Conservation (phyloP, 441 rosid genomes). For the Hura crepitans region DNA sequence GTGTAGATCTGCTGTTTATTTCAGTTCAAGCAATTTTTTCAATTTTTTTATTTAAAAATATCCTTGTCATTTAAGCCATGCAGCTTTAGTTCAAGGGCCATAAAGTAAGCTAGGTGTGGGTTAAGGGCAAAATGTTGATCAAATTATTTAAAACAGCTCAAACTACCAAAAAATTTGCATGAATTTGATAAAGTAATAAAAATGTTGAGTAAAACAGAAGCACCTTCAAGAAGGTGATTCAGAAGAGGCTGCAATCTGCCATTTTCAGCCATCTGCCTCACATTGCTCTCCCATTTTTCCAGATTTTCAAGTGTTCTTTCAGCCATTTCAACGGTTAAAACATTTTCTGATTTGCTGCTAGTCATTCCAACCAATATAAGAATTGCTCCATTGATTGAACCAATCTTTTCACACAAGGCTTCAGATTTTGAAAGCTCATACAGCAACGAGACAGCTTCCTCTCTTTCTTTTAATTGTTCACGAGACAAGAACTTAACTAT, state of each 20-base stretch:
- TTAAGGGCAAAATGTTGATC: background rate
- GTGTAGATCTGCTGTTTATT: background rate
- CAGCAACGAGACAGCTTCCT: constrained; percentile 84
- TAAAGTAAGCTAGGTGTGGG: background rate
- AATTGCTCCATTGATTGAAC: constrained; percentile 87
- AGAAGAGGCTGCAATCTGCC: constrained; percentile 92
- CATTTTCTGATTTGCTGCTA: constrained; percentile 77
- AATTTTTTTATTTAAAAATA: background rate
- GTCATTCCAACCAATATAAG: constrained; percentile 89
- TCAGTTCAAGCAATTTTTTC: background rate
- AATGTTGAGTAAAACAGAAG: constrained; percentile 16
- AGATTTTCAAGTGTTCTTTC: constrained; percentile 78
- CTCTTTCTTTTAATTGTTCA: constrained; percentile 86
- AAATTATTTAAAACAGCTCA: background rate
- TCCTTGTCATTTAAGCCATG: background rate
- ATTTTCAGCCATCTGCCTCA: constrained; percentile 86
- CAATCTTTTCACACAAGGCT: constrained; percentile 88
- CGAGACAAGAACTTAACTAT: constrained; percentile 80
- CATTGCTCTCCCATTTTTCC: constrained; percentile 76
- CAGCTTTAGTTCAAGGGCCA: background rate
- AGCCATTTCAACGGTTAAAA: constrained; percentile 79
- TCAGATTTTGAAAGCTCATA: constrained; percentile 90
- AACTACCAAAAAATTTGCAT: constrained; percentile 15
- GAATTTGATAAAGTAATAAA: constrained; percentile 16
- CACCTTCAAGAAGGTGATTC: constrained; percentile 82